Percentiles rank a stretch among this genome's conserved stretches.
phyloP scores from a whole-genome alignment of 306 rosid species.

The Gynostemma pentaphyllum region DNA sequence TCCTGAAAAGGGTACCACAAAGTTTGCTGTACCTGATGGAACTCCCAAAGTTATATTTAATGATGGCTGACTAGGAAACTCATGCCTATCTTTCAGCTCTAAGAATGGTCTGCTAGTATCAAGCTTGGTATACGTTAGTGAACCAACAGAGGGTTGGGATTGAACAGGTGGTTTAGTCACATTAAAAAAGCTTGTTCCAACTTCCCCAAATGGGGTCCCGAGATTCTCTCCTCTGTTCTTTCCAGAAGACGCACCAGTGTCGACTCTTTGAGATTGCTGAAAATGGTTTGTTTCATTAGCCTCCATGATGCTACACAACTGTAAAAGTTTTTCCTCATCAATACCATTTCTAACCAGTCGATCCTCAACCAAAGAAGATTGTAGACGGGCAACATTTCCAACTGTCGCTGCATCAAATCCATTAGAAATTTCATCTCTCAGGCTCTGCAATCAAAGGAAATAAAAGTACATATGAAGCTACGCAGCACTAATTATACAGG shows the following conservation, averaged over 20 bases:
- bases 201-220: slow-evolving; percentile 30
- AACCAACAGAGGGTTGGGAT: slow-evolving; percentile 35
- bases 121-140: slow-evolving; percentile 34
- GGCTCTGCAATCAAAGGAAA: slow-evolving; percentile 33
- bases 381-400: slow-evolving; percentile 30
- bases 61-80: slow-evolving; percentile 43
- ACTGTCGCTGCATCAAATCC: slow-evolving; percentile 30
- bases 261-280: slow-evolving; percentile 42
- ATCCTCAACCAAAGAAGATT: slow-evolving; percentile 35
- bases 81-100: slow-evolving; percentile 42
- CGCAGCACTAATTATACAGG: not conserved
- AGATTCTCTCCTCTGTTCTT: slow-evolving; percentile 30
- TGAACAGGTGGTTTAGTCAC: slow-evolving; percentile 29
- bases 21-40: slow-evolving; percentile 32
- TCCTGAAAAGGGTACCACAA: slow-evolving; percentile 36
- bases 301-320: slow-evolving; percentile 70
- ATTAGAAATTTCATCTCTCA: slow-evolving; percentile 33
- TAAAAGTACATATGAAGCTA: slow-evolving; percentile 8
- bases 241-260: slow-evolving; percentile 22
- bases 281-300: slow-evolving; percentile 45
- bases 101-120: slow-evolving; percentile 39
- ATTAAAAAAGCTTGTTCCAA: slow-evolving; percentile 39
- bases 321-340: slow-evolving; percentile 76
- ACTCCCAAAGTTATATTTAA: slow-evolving; percentile 67
- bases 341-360: slow-evolving; percentile 26